Evolutionary conservation across 495 filamentous ascomycete genomes (phyloP).

Genomic region (Cercophora newfieldiana): DNA sequence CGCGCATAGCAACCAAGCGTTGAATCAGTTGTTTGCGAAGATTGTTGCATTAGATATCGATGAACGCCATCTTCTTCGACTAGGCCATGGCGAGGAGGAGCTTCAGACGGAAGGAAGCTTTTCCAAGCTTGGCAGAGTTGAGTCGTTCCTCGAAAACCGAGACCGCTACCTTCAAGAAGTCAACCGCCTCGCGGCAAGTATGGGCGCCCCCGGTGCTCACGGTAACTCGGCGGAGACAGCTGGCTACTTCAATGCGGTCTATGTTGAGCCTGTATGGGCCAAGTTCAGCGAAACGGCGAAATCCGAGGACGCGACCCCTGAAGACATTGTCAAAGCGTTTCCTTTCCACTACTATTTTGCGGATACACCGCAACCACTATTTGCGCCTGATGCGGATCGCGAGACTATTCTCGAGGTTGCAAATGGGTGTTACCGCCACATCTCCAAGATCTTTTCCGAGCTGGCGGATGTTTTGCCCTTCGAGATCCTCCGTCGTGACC

Average conservation of each 20-base stretch:
- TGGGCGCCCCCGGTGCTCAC: conserved; percentile 86
- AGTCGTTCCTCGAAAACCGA: conserved; percentile 92
- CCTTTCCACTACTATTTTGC: conserved; percentile 90
- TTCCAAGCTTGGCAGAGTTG: conserved; percentile 93
- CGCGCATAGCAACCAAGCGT: conserved; percentile 94
- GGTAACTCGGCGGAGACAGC: conserved; percentile 95
- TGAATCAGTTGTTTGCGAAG: conserved; percentile 99
- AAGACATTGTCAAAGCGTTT: conserved; percentile 70
- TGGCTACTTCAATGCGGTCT: conserved; percentile 92
- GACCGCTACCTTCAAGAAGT: conserved; percentile 79
- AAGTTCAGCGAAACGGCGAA: conserved; percentile 70
- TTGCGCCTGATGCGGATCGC: conserved; percentile 61
- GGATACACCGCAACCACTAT: conserved; percentile 83
- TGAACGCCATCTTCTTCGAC: conserved; percentile 85
- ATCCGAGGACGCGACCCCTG: conserved; percentile 51
- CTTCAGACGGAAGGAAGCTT: conserved; percentile 83
- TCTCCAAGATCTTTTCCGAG: conserved; percentile 88
- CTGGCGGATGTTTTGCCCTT: conserved; percentile 93
- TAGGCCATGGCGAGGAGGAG: conserved; percentile 95
- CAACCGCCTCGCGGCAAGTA: conserved; percentile 75
- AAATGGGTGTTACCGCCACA: conserved; percentile 85
- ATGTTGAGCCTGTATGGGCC: conserved; percentile 83
- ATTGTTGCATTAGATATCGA: conserved; percentile 94
- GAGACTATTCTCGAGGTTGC: conserved; percentile 75
- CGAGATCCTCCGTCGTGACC: conserved; percentile 82